A percentile compares a stretch with the other conserved stretches of the same genome.
These are phyloP conservation scores for Mycena metata DNA, from an alignment of 768 basidiomycete species.

Conservation along the genomic window DNA sequence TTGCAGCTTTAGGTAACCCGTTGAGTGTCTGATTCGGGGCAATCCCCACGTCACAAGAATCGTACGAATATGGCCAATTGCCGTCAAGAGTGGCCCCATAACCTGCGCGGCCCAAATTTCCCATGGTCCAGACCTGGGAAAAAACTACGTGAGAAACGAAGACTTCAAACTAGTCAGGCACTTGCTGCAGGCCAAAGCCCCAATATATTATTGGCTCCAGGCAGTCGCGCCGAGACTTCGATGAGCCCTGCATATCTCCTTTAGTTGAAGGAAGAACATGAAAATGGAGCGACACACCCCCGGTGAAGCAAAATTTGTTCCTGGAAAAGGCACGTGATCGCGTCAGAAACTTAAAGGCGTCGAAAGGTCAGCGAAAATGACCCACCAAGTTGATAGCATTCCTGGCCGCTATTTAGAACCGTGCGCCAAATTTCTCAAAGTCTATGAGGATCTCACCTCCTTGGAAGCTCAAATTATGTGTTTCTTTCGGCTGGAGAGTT, in stretches of 20 bases:
- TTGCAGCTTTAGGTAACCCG: constrained; percentile 73
- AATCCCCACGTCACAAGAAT: constrained; percentile 93
- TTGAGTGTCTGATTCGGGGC: constrained; percentile 81
- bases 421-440: no score
- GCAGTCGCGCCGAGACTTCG: constrained; percentile 72
- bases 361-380: no score
- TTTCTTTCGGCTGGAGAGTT: constrained; percentile 61
- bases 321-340: constrained; percentile 36
- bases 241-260: constrained; percentile 53
- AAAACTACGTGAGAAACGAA: not conserved
- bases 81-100: constrained; percentile 91
- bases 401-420: constrained; percentile 14
- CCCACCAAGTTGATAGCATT: constrained; percentile 32
- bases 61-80: constrained; percentile 54
- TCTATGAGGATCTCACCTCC: constrained; percentile 42
- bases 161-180: not conserved
- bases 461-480: constrained; percentile 61
- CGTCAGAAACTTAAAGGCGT: no score
- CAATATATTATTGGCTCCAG: constrained; percentile 72
- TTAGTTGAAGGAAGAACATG: not conserved
- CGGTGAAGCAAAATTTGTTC: constrained; percentile 97
- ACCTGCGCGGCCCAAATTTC: constrained; percentile 90
- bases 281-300: constrained; percentile 60
- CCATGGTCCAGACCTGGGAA: constrained; percentile 75
- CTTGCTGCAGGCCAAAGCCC: constrained; percentile 81